Conservation (phyloP, 2,329 filamentous ascomycete species). For the Sarocladium kiliense region DNA sequence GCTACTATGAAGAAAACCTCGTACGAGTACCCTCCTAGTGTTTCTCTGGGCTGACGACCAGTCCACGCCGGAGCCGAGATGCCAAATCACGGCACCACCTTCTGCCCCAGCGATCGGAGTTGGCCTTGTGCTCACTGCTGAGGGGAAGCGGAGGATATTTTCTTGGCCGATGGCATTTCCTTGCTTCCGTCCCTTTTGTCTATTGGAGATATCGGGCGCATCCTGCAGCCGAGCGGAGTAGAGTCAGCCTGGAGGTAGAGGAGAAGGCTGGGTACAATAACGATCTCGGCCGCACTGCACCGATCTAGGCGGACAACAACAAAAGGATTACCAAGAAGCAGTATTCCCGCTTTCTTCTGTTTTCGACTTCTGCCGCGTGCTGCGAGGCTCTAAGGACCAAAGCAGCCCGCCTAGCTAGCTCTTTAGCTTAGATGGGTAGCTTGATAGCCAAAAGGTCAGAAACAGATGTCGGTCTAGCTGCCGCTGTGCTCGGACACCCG, state of each 20-base stretch:
- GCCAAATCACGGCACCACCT: background rate
- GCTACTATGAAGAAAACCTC: background rate
- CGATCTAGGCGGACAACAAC: background rate
- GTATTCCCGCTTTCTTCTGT: background rate
- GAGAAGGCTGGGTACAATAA: too few relatives aligned
- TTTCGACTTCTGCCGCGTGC: background rate
- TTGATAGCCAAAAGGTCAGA: too few relatives aligned
- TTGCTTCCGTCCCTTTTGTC: background rate
- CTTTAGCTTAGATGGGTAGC: too few relatives aligned
- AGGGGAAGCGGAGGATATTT: too few relatives aligned
- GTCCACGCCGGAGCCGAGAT: background rate
- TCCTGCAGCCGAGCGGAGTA: background rate
- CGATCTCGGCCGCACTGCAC: background rate
- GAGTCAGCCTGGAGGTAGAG: too few relatives aligned
- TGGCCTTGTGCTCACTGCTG: background rate
- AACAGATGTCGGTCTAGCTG: background rate
- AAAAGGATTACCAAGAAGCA: background rate
- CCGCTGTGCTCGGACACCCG: background rate
- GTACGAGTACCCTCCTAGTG: background rate
- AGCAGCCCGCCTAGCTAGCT: background rate
- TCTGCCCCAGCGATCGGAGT: background rate
- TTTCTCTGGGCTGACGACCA: constrained; percentile 1
- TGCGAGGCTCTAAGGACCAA: background rate
- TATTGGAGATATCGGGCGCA: too few relatives aligned
- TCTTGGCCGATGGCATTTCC: background rate